These are phyloP conservation scores for Fusarium hainanense DNA, from an alignment of 2,329 filamentous ascomycete species.

Conservation along the genomic window DNA sequence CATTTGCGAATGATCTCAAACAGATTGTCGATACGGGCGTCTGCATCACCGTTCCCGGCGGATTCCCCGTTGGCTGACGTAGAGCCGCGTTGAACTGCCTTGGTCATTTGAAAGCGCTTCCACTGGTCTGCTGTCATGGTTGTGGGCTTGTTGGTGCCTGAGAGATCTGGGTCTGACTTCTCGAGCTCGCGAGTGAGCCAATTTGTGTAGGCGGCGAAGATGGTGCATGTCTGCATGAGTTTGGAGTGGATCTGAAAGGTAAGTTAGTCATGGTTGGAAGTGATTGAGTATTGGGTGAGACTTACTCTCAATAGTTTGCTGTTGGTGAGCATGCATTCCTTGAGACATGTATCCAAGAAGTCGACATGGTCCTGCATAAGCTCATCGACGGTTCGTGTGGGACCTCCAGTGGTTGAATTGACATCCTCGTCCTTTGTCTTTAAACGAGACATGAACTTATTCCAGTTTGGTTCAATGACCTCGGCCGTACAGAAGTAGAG, in stretches of 20 bases:
- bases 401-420: constrained; percentile 46
- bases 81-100: constrained; percentile 54
- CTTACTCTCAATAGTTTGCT: constrained; percentile 89
- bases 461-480: constrained; percentile 98
- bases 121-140: constrained; percentile 72
- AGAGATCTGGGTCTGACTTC: constrained; percentile 83
- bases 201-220: constrained; percentile 91
- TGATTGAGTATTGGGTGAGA: constrained; percentile 11
- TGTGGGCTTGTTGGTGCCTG: constrained; percentile 66
- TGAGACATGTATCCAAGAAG: constrained; percentile 96
- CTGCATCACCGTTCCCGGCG: constrained; percentile 48
- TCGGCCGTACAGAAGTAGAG: constrained; percentile 97
- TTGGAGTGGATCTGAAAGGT: constrained; percentile 87
- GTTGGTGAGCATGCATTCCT: constrained; percentile 99
- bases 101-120: constrained; percentile 65
- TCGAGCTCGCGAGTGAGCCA: constrained; percentile 87
- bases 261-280: constrained; percentile 22
- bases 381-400: constrained; percentile 86
- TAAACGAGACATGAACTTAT: constrained; percentile 88
- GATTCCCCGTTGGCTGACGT: constrained; percentile 50
- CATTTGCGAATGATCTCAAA: constrained; percentile 91
- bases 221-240: constrained; percentile 92
- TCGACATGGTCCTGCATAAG: constrained; percentile 99
- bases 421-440: constrained; percentile 66
- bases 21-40: constrained; percentile 75